Percentiles rank a stretch among this genome's conserved stretches.
Evolutionary conservation across 75 land plant species (phyloP).

Genomic region (Pinus albicaulis): DNA sequence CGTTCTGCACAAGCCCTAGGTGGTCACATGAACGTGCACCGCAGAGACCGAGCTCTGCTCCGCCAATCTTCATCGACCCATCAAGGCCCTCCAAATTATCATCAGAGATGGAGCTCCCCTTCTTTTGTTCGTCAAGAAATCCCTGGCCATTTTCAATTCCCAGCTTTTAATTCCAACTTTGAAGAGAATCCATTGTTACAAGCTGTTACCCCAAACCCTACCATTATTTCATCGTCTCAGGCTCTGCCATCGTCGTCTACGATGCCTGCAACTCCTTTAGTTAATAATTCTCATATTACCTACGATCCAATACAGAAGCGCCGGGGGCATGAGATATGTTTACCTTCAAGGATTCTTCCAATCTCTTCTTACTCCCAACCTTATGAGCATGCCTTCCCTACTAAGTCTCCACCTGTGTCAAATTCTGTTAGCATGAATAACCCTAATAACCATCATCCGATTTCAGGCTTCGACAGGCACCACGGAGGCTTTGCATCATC

Average conservation of each 20-base stretch:
- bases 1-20: conserved; percentile 71
- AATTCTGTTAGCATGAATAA: background rate
- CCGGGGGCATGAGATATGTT: no score
- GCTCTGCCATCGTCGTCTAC: background rate
- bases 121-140: conserved; percentile 24
- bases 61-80: conserved; percentile 18
- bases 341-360: conserved; percentile 29
- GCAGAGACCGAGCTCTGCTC: conserved; percentile 64
- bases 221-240: background rate
- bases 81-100: background rate
- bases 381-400: background rate
- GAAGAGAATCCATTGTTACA: background rate
- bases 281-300: no score
- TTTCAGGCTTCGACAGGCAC: background rate
- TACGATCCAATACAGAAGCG: no score
- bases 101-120: background rate
- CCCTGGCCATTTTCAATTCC: conserved; percentile 21
- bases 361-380: conserved; percentile 17
- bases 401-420: background rate
- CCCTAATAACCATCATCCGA: background rate
- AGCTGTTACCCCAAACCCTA: background rate
- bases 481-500: background rate
- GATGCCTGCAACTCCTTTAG: background rate
- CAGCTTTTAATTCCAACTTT: conserved; percentile 6
- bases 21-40: conserved; percentile 78